phyloP scores from a whole-genome alignment of 306 rosid species.

The Quercus glauca region DNA sequence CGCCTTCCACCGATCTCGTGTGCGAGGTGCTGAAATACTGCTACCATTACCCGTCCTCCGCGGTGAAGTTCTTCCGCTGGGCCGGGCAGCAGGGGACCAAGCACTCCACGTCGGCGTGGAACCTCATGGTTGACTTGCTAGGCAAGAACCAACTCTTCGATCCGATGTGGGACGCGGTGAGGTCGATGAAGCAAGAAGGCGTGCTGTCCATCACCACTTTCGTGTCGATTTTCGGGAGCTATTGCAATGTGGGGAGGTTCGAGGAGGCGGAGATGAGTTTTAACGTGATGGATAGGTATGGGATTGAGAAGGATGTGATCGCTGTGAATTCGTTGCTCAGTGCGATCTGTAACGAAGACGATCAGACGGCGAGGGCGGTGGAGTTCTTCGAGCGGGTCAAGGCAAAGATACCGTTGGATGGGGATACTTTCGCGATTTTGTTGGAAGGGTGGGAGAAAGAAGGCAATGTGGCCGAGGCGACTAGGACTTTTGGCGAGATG shows the following conservation, averaged over 20 bases:
- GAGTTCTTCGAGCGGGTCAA: slow-evolving; percentile 46
- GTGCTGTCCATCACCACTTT: slow-evolving; percentile 47
- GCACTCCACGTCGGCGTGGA: slow-evolving; percentile 58
- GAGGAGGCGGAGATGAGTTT: slow-evolving; percentile 62
- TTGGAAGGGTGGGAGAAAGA: slow-evolving; percentile 73
- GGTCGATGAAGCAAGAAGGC: slow-evolving; percentile 60
- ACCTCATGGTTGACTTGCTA: slow-evolving; percentile 59
- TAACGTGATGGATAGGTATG: slow-evolving; percentile 66
- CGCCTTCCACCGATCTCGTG: slow-evolving; percentile 38
- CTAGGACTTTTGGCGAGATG: slow-evolving; percentile 54
- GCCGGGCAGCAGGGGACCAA: slow-evolving; percentile 32
- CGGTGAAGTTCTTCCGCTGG: slow-evolving; percentile 75
- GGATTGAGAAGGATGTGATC: slow-evolving; percentile 36
- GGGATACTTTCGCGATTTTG: slow-evolving; percentile 57
- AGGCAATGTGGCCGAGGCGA: slow-evolving; percentile 45
- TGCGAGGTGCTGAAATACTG: slow-evolving; percentile 50
- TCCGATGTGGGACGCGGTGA: slow-evolving; percentile 70
- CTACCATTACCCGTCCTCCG: slow-evolving; percentile 57
- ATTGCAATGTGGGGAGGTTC: slow-evolving; percentile 49
- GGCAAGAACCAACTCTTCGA: slow-evolving; percentile 70
- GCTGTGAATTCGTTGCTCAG: slow-evolving; percentile 60
- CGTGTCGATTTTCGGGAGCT: slow-evolving; percentile 54
- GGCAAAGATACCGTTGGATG: slow-evolving; percentile 39
- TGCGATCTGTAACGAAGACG: slow-evolving; percentile 51
- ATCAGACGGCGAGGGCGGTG: slow-evolving; percentile 35